Base-by-base conservation (phyloP, 1,284 basidiomycete species). In the Papiliotrema fonsecae region DNA sequence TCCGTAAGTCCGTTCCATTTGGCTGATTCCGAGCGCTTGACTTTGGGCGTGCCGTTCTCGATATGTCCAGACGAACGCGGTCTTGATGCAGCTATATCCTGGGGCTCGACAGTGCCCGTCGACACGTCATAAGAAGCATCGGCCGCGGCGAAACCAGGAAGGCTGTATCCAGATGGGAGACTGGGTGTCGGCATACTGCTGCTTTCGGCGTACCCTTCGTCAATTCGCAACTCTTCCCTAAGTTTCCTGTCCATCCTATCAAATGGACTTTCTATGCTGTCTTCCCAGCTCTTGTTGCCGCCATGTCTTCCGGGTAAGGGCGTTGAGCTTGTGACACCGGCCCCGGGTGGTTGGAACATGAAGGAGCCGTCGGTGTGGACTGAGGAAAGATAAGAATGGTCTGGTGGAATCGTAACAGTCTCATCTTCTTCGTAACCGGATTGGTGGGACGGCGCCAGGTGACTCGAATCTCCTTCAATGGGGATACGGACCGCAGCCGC, bases 401-500 rank as follows among this genome's bases (percentile, higher is more conserved):
- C 52, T 11, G 49, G 55, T 6, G 52, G 49, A 14, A 69, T 40
- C 2, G 54, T 57, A 31, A 67, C 30, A 2, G 62, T 63, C 26
- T 66, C 61, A 32, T 72, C 68, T 37, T 45, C 24, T n/a, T n/a
- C n/a, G 14, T 41, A 21, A 2, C 30, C 34, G 10, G 18, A 24
- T 18, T 18, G 46, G 41, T 27, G 37, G 42, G 34, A 30, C 36
- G 22, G 22, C 36, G 14, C 41, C 39, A 30, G 43, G 32, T 44
- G 37, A 4, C 40, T 44, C 35, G 36, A 25, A 34, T 43, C 36
- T 22, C 9, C 41, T 40, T 48, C 79, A 79, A 9, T 82, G 81
- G 19, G 83, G 44, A 91, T 85, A 36, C 83, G 82, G 35, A 92
- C 85, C 60, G 90, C 84, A 2, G 91, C 90, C 5, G 90, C 88